A percentile compares a stretch with the other conserved stretches of the same genome.
phyloP scores from a whole-genome alignment of 2,329 filamentous ascomycete species.

The Thielaviopsis musarum region DNA sequence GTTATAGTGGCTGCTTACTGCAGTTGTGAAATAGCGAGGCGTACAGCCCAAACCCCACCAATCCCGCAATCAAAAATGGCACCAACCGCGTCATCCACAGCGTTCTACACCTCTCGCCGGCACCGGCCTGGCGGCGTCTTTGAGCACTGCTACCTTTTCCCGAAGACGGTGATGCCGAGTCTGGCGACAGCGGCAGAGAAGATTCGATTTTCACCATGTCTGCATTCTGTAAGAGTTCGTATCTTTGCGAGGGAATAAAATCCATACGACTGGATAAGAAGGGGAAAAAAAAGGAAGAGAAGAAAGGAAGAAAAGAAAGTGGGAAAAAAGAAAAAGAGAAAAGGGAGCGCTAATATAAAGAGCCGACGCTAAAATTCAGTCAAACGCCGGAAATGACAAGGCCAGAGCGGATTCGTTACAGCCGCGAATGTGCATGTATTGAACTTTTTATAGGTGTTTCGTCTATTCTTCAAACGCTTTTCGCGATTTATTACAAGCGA shows the following conservation, averaged over 20 bases:
- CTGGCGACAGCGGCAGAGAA: not conserved
- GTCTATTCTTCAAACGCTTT: too few relatives aligned
- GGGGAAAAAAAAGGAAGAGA: not conserved
- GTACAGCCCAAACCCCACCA: conserved; percentile 55
- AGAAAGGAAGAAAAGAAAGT: not conserved
- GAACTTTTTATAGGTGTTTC: too few relatives aligned
- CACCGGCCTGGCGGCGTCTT: too few relatives aligned
- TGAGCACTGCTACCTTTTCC: too few relatives aligned
- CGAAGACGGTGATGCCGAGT: conserved; percentile 19
- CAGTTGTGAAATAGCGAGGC: conserved; percentile 16
- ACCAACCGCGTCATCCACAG: conserved; percentile 47
- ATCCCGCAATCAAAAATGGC: conserved; percentile 49
- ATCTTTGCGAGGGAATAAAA: conserved; percentile 6
- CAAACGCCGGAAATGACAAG: too few relatives aligned
- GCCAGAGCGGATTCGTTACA: too few relatives aligned
- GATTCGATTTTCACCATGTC: conserved; percentile 20
- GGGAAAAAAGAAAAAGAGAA: not conserved
- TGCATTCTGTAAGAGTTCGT: conserved; percentile 11
- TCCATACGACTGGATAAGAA: not conserved
- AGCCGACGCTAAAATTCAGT: too few relatives aligned
- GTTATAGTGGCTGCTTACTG: not conserved
- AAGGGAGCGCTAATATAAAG: too few relatives aligned
- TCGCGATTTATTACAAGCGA: too few relatives aligned
- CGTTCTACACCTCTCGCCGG: too few relatives aligned
- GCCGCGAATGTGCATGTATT: too few relatives aligned